These are phyloP conservation scores for Coelastrella sp. DNA, from an alignment of 139 green algal species.

Conservation along the genomic window DNA sequence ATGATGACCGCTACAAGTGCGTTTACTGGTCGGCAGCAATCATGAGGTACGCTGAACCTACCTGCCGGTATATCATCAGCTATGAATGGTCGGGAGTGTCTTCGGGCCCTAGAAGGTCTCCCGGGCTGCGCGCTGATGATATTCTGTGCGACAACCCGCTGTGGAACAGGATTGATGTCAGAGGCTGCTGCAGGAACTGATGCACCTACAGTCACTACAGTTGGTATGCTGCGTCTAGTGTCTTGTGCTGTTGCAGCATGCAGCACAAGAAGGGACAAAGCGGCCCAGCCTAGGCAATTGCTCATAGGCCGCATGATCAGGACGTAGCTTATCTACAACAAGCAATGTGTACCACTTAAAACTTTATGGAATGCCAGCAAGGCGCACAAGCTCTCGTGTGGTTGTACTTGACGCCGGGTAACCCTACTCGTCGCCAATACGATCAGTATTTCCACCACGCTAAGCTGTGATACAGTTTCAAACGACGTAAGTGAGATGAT, in stretches of 20 bases:
- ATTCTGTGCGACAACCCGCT: neutral
- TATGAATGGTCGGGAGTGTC: neutral
- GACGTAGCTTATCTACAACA: too few relatives aligned
- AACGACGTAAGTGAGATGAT: too few relatives aligned
- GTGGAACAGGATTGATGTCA: neutral
- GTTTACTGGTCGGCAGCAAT: neutral
- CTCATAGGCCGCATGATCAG: too few relatives aligned
- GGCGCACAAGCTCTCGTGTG: neutral
- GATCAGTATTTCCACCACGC: too few relatives aligned
- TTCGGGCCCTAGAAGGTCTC: neutral
- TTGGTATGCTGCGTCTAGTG: neutral
- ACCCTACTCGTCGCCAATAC: neutral
- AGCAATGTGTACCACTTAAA: too few relatives aligned
- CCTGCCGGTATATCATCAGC: neutral
- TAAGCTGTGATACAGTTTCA: too few relatives aligned
- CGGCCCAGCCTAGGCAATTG: too few relatives aligned
- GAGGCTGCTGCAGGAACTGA: neutral
- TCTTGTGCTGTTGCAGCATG: too few relatives aligned
- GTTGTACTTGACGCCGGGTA: neutral
- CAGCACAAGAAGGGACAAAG: too few relatives aligned
- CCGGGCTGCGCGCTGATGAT: neutral
- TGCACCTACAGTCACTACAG: neutral
- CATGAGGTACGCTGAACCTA: neutral
- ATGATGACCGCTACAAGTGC: neutral
- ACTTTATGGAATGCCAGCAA: neutral